Evolutionary conservation across 495 filamentous ascomycete species (phyloP), one percentile per base, ranked within the genome.

Genomic region (Neurospora tetraspora): DNA sequence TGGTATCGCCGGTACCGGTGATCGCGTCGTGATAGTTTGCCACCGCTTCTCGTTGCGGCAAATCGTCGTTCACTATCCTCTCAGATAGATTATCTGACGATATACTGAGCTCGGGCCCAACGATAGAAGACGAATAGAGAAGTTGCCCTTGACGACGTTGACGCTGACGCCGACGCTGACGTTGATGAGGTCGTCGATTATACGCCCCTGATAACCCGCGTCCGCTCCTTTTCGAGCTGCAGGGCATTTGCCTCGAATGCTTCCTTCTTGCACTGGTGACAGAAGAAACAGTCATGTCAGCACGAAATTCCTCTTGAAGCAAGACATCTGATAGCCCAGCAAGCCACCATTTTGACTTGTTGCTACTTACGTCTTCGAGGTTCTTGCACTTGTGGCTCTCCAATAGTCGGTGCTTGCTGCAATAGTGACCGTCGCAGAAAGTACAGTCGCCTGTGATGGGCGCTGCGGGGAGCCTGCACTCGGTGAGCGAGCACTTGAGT

Each of bases 371-470:
- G 83, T 97, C 91, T 83, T 98, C 96, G 73, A 99, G 84, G n/a
- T 94, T 94, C 72, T 86, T 88, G 83, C 96, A 99, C 80, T 92
- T 91, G 84, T 99, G 96, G 73, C 93, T 91, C 83, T 99, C 96
- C 68, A 98, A 81, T 82, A 98, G 88, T 18, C 96, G 87, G 84
- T 99, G 96, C 85, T 93, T 94, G 70, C 91, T 93, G 84, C 96
- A 99, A 85, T 92, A 98, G 81, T 96, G 92, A 18, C 94, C 94
- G 69, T 89, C 84, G 86, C 96, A 99, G 83, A 98, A 98, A 70
- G 89, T 91, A 85, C 96, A 99, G 83, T 98, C 96, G 11, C 96
- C 96, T 59, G 97, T 92, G 79, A 98, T 97, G 71, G 92, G 89
- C 80, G 96, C 93, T 31, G 94, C 94, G 39, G 88, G 87, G 74